Percentiles rank a stretch among this genome's conserved stretches.
phyloP scores from a whole-genome alignment of 768 basidiomycete species.

The Kwoniella botswanensis region DNA sequence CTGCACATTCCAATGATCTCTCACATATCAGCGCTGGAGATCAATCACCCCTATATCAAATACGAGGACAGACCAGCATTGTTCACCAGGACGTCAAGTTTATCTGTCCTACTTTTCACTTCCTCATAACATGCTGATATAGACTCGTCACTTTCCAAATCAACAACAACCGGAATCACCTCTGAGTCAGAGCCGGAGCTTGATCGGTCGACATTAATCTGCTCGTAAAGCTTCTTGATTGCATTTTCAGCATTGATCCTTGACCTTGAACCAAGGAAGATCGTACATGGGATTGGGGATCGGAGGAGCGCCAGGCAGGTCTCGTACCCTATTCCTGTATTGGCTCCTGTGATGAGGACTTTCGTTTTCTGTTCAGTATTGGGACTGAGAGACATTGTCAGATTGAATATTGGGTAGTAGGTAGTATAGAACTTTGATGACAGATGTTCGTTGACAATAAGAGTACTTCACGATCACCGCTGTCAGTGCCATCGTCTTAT shows the following conservation, averaged over 20 bases:
- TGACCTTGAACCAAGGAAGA: conserved; percentile 13
- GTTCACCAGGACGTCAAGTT: conserved; percentile 16
- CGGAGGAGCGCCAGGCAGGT: conserved; percentile 1
- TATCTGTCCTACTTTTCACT: not conserved
- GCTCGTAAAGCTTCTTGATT: not conserved
- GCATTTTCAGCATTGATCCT: not conserved
- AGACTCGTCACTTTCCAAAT: conserved; percentile 18
- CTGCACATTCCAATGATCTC: not conserved
- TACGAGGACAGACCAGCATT: conserved; percentile 18
- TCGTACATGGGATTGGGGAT: not conserved
- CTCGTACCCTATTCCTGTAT: conserved; percentile 11
- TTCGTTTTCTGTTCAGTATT: no score
- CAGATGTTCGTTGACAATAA: no score
- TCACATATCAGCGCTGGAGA: not conserved
- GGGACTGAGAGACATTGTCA: no score
- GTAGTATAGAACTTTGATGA: no score
- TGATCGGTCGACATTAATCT: no score
- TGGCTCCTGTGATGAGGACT: conserved; percentile 20
- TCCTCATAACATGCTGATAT: not conserved
- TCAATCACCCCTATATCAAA: not conserved
- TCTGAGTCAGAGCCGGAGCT: not conserved
- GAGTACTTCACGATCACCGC: no score
- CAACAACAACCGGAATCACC: conserved; percentile 4
- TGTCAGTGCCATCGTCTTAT: no score
- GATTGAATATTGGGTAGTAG: no score